A percentile compares a stretch with the other conserved stretches of the same genome.
These are phyloP conservation scores for Chlamydomonas sphaeroides DNA, from an alignment of 139 green algal genomes.

Conservation along the genomic window DNA sequence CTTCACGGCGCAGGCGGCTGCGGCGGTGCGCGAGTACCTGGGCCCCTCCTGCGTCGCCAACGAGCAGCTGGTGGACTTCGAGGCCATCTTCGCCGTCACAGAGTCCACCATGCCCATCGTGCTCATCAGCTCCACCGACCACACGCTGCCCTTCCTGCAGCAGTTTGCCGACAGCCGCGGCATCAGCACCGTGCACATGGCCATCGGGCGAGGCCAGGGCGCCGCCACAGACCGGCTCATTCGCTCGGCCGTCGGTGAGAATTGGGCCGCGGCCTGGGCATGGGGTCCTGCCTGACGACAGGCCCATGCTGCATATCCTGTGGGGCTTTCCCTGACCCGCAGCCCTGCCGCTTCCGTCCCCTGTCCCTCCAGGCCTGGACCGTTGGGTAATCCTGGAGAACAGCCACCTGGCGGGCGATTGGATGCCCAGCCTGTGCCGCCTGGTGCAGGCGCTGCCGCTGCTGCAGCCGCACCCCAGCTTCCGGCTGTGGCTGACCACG, in stretches of 20 bases:
- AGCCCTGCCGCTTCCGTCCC: not conserved
- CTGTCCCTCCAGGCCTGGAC: constrained; percentile 5
- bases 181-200: constrained; percentile 49
- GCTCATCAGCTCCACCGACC: constrained; percentile 44
- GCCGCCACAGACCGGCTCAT: constrained; percentile 48
- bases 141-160: constrained; percentile 52
- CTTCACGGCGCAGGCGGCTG: constrained; percentile 42
- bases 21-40: constrained; percentile 32
- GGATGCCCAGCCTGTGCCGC: constrained; percentile 73
- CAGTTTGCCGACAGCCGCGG: constrained; percentile 50
- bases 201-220: constrained; percentile 53
- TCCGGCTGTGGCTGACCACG: constrained; percentile 72
- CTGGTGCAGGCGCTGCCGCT: constrained; percentile 52
- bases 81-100: constrained; percentile 38
- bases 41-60: constrained; percentile 44
- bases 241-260: constrained; percentile 28
- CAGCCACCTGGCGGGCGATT: constrained; percentile 73
- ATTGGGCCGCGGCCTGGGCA: too few relatives aligned
- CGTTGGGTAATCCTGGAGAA: constrained; percentile 82
- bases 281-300: too few relatives aligned
- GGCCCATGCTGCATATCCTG: too few relatives aligned
- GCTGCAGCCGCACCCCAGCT: constrained; percentile 58
- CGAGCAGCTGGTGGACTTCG: constrained; percentile 48
- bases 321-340: not conserved
- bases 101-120: constrained; percentile 46